Base-by-base conservation (phyloP, 148 eudicot genomes). In the Arbutus unedo region DNA sequence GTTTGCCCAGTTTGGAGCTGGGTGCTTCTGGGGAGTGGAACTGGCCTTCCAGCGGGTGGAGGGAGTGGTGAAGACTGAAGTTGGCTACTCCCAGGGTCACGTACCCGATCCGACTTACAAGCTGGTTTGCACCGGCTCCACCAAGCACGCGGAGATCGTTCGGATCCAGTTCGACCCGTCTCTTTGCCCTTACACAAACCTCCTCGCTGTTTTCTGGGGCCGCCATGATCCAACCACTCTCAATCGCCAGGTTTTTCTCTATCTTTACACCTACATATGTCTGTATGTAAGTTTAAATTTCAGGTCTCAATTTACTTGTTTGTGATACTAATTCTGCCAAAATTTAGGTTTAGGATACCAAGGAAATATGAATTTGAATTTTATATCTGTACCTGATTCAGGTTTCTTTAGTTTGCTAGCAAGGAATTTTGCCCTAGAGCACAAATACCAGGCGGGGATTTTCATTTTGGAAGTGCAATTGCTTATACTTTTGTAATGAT, bases 21-120 rank as follows among this genome's bases (percentile, higher is more conserved):
- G 99, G 0, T 96, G 99, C 81, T 96, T 96, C 85, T 96, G 99
- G 99, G 91, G 99, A 0, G 97, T 96, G n/a, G 99, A 96, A 82
- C 82, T 96, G 13, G 90, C 94, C 0, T 96, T 91, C 76, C 99
- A 94, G 85, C 90, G 99, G 10, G 55, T 94, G 8, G 80, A 83
- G 48, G 99, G 99, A 4, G 99, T 96, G 18, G 89, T 89, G 48
- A 89, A 91, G 77, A 96, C 95, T 5, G 98, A 96, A 84, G 99
- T 94, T 23, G 99, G 95, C 18, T 96, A 96, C 79, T 91, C 99
- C 4, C 97, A 94, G 88, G 99, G 99, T 43, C 88, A 93, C 51
- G 56, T 87, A 6, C 88, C 90, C 76, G 88, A 94, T 85, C 98
- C 98, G 41, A 85, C 86, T 85, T 96, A 96, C 88, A 51, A 75